A percentile compares a stretch with the other conserved stretches of the same genome.
These are phyloP conservation scores for Xylariaceae sp. DNA, from an alignment of 2,329 filamentous ascomycete genomes.

Conservation along the genomic window DNA sequence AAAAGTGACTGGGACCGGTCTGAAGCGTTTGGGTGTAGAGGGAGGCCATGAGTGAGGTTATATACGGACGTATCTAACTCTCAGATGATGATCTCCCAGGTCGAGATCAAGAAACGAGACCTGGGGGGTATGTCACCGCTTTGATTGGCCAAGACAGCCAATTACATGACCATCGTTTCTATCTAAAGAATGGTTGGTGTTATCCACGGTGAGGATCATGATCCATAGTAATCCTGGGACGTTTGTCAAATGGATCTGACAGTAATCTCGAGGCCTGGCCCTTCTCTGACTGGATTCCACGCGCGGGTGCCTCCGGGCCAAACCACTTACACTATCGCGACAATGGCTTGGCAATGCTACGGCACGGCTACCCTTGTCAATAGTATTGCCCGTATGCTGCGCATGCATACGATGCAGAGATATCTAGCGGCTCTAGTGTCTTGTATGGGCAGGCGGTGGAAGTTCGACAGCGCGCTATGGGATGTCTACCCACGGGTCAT, in stretches of 20 bases:
- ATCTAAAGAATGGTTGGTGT: not conserved
- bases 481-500: too few relatives aligned
- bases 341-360: not conserved
- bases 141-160: slow-evolving; percentile 19
- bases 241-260: slow-evolving; percentile 21
- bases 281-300: slow-evolving; percentile 24
- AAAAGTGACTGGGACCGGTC: too few relatives aligned
- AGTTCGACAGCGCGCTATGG: too few relatives aligned
- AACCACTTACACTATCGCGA: not conserved
- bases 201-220: slow-evolving; percentile 11
- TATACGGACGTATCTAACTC: slow-evolving; percentile 17
- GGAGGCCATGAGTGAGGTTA: slow-evolving; percentile 20
- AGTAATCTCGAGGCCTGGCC: slow-evolving; percentile 21
- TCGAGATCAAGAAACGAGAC: not conserved
- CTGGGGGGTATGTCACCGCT: not conserved
- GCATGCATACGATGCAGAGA: too few relatives aligned
- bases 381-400: not conserved
- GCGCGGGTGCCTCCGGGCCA: not conserved
- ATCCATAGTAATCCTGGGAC: slow-evolving; percentile 23
- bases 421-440: too few relatives aligned
- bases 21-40: not conserved
- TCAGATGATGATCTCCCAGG: slow-evolving; percentile 16
- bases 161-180: not conserved
- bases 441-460: too few relatives aligned
- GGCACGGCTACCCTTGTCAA: not conserved